These are phyloP conservation scores for Moringa oleifera DNA, from an alignment of 345 rosid species.

Conservation along the genomic window DNA sequence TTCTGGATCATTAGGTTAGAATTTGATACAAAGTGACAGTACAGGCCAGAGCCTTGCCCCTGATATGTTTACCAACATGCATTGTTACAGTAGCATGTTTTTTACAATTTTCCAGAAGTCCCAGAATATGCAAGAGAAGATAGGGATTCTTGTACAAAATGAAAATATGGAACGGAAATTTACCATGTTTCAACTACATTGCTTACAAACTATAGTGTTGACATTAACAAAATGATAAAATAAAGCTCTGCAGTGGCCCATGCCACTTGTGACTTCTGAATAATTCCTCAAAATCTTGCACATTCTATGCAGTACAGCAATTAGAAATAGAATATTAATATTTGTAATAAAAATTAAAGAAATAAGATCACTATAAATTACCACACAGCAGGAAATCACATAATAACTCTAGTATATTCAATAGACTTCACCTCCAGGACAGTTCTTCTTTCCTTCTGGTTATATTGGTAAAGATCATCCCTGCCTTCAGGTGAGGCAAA, in stretches of 20 bases:
- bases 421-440: conserved; percentile 84
- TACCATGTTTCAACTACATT: not conserved
- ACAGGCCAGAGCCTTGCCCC: not conserved
- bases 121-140: not conserved
- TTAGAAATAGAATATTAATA: too few species aligned
- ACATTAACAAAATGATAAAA: too few species aligned
- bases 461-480: conserved; percentile 89
- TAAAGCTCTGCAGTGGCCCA: too few species aligned
- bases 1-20: not conserved
- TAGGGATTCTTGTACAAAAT: not conserved
- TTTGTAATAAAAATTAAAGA: too few species aligned
- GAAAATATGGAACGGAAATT: not conserved
- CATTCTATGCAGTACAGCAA: too few species aligned
- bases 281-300: too few species aligned
- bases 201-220: too few species aligned
- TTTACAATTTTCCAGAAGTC: not conserved
- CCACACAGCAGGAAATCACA: not conserved
- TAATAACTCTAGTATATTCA: too few species aligned
- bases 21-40: not conserved
- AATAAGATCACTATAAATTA: not conserved
- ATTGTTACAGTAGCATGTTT: not conserved
- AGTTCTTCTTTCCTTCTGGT: conserved; percentile 86
- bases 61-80: too few species aligned
- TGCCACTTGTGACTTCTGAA: too few species aligned
- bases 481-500: conserved; percentile 91